phyloP scores from a whole-genome alignment of 768 basidiomycete species.

The Russula ochroleuca region DNA sequence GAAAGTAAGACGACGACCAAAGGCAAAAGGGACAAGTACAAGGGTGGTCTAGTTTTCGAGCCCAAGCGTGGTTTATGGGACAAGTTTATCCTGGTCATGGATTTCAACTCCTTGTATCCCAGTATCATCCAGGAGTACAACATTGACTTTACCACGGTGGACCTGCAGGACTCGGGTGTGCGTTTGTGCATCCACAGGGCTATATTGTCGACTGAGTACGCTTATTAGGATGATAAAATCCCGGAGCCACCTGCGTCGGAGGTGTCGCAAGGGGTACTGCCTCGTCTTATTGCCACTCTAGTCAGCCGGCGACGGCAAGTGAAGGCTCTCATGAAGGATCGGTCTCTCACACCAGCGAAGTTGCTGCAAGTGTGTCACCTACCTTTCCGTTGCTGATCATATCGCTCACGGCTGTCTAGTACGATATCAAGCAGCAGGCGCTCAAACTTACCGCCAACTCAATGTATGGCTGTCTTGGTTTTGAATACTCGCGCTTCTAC shows the following conservation, averaged over 20 bases:
- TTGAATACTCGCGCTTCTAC: conserved; percentile 95
- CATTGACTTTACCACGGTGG: conserved; percentile 97
- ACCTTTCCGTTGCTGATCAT: neutral
- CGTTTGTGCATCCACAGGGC: conserved; percentile 15
- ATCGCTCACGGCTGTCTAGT: conserved; percentile 45
- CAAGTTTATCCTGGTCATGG: conserved; percentile 97
- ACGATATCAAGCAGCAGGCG: conserved; percentile 95
- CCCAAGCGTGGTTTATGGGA: conserved; percentile 96
- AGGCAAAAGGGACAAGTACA: conserved; percentile 88
- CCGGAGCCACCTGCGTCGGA: conserved; percentile 80
- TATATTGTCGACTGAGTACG: neutral
- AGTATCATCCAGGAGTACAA: conserved; percentile 99
- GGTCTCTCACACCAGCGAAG: conserved; percentile 62
- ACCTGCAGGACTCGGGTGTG: conserved; percentile 58
- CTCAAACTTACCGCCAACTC: conserved; percentile 98
- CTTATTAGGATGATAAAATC: conserved; percentile 73
- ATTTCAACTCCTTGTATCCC: conserved; percentile 98
- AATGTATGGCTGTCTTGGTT: conserved; percentile 99
- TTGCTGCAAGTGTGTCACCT: conserved; percentile 63
- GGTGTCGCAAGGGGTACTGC: conserved; percentile 82
- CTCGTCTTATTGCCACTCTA: conserved; percentile 94
- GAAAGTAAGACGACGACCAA: conserved; percentile 51
- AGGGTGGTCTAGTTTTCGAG: conserved; percentile 96
- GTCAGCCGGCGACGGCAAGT: conserved; percentile 87
- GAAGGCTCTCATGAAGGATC: conserved; percentile 93